Evolutionary conservation across 1,284 basidiomycete genomes (phyloP).

Genomic region (Schizophyllum amplum): DNA sequence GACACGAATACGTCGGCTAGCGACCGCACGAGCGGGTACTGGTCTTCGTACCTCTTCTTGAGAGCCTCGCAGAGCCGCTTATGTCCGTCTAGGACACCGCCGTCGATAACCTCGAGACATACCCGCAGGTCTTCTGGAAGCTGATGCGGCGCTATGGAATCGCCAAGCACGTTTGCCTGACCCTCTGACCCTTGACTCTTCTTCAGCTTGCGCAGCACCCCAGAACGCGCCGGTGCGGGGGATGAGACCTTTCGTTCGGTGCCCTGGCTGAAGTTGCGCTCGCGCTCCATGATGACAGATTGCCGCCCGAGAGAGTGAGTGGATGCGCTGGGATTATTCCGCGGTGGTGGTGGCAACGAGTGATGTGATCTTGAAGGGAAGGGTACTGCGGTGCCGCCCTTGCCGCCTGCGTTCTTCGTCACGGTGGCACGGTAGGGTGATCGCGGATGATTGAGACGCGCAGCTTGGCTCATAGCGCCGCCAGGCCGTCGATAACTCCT

Average conservation of each 20-base stretch:
- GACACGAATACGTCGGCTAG: constrained; percentile 90
- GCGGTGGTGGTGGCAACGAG: constrained; percentile 66
- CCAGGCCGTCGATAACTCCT: constrained; percentile 33
- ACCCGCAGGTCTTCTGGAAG: constrained; percentile 80
- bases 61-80: constrained; percentile 74
- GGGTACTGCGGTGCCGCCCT: constrained; percentile 45
- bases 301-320: constrained; percentile 65
- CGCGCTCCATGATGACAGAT: constrained; percentile 41
- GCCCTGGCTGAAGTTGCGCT: constrained; percentile 43
- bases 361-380: constrained; percentile 76
- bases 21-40: constrained; percentile 85
- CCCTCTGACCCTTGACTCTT: constrained; percentile 37
- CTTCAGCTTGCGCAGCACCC: constrained; percentile 60
- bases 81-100: constrained; percentile 83
- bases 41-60: constrained; percentile 84
- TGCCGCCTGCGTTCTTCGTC: constrained; percentile 23
- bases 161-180: constrained; percentile 41
- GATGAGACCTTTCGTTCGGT: constrained; percentile 26
- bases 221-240: constrained; percentile 30
- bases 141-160: constrained; percentile 59
- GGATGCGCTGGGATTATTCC: constrained; percentile 47
- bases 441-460: constrained; percentile 62
- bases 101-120: constrained; percentile 79
- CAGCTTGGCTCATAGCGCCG: constrained; percentile 24
- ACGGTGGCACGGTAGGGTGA: constrained; percentile 64